These are phyloP conservation scores for Fusarium coicis DNA, from an alignment of 2,329 filamentous ascomycete species.

Conservation along the genomic window DNA sequence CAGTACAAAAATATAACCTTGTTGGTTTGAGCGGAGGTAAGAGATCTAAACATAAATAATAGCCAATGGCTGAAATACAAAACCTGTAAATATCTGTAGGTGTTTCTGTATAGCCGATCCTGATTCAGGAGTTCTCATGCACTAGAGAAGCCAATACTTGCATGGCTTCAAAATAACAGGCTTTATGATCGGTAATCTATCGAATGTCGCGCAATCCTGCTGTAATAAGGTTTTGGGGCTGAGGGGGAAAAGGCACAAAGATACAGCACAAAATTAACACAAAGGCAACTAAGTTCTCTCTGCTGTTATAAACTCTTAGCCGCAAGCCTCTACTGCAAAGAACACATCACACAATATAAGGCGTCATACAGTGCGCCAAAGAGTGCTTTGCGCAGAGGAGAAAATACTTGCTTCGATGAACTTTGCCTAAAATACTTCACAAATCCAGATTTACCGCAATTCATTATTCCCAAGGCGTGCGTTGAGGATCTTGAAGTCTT, in stretches of 20 bases:
- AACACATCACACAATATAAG: background rate
- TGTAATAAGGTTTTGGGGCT: background rate
- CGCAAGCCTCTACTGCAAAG: background rate
- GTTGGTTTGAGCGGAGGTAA: too few species aligned
- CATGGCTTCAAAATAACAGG: background rate
- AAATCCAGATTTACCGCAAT: background rate
- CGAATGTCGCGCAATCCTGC: background rate
- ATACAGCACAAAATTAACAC: background rate
- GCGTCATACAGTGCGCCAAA: background rate
- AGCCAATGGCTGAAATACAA: background rate
- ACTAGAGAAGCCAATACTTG: background rate
- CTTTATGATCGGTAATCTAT: background rate
- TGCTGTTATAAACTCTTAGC: too few species aligned
- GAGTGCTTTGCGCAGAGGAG: background rate
- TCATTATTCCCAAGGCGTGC: background rate
- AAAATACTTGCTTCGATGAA: background rate
- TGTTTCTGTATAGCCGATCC: background rate
- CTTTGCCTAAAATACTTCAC: background rate
- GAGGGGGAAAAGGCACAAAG: background rate
- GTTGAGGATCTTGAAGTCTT: background rate
- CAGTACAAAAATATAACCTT: too few species aligned
- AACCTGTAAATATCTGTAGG: background rate
- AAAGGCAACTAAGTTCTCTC: too few species aligned
- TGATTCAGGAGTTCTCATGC: background rate
- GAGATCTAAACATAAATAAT: too few species aligned